phyloP scores from a whole-genome alignment of 176 grass and related monocot genomes.

The Eragrostis nindensis region DNA sequence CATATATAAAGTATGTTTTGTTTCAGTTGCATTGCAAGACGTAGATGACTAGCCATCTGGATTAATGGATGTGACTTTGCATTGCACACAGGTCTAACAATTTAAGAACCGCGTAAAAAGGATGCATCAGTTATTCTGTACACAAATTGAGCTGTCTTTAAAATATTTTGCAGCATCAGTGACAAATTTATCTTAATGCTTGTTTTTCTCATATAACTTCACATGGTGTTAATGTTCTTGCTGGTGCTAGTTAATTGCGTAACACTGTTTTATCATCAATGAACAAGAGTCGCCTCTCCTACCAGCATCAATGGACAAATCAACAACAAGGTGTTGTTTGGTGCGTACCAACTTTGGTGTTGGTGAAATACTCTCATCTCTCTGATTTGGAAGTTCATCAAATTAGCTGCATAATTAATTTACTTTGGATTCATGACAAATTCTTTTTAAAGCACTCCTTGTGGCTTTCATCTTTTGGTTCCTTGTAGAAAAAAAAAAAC shows the following conservation, averaged over 20 bases:
- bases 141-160: constrained; percentile 8
- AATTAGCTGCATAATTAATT: background rate
- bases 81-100: background rate
- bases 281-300: constrained; percentile 39
- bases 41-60: background rate
- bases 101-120: constrained; percentile 29
- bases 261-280: constrained; percentile 39
- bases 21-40: constrained; percentile 25
- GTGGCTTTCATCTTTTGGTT: background rate
- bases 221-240: constrained; percentile 37
- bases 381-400: constrained; percentile 42
- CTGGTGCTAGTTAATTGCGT: constrained; percentile 44
- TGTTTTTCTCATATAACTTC: constrained; percentile 29
- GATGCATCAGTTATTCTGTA: constrained; percentile 29
- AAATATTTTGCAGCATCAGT: constrained; percentile 9
- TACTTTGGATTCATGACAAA: constrained; percentile 22
- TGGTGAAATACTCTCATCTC: constrained; percentile 38
- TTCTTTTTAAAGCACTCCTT: background rate
- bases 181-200: constrained; percentile 25
- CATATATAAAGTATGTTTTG: constrained; percentile 1
- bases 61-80: background rate
- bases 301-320: constrained; percentile 44
- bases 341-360: constrained; percentile 48
- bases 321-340: constrained; percentile 45
- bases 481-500: background rate